These are phyloP conservation scores for Nitzschia putrida DNA, from an alignment of 108 stramenopile genomes.

Conservation along the genomic window DNA sequence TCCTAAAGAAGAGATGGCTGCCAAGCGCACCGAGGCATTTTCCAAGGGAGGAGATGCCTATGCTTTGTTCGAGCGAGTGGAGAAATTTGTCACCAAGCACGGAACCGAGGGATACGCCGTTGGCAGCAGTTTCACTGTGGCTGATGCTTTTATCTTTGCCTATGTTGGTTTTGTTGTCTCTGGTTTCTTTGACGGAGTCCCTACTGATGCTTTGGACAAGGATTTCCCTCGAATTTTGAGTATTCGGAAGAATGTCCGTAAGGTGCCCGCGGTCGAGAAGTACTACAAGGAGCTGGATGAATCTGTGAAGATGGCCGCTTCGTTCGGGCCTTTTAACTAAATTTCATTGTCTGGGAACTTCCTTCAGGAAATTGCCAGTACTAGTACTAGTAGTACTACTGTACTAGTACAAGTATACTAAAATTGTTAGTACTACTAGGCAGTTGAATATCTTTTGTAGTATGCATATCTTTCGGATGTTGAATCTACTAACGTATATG, in stretches of 20 bases:
- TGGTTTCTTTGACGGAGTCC: slow-evolving; percentile 37
- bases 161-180: not conserved
- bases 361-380: no score
- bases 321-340: slow-evolving; percentile 15
- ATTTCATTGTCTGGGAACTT: no score
- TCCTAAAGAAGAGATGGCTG: slow-evolving; percentile 16
- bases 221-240: slow-evolving; percentile 3
- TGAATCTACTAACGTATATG: no score
- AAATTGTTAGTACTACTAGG: no score
- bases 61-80: slow-evolving; percentile 12
- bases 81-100: slow-evolving; percentile 12
- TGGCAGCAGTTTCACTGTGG: slow-evolving; percentile 22
- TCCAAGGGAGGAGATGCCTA: slow-evolving; percentile 21
- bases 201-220: slow-evolving; percentile 13
- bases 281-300: slow-evolving; percentile 5
- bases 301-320: slow-evolving; percentile 1
- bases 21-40: not conserved
- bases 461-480: no score
- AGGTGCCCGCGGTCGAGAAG: not conserved
- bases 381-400: no score
- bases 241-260: slow-evolving; percentile 15
- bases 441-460: no score
- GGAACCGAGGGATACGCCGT: slow-evolving; percentile 5
- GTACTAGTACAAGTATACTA: no score
- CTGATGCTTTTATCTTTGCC: slow-evolving; percentile 16